phyloP scores from a whole-genome alignment of 169 alveolate genomes.

The Plasmodium falciparum region DNA sequence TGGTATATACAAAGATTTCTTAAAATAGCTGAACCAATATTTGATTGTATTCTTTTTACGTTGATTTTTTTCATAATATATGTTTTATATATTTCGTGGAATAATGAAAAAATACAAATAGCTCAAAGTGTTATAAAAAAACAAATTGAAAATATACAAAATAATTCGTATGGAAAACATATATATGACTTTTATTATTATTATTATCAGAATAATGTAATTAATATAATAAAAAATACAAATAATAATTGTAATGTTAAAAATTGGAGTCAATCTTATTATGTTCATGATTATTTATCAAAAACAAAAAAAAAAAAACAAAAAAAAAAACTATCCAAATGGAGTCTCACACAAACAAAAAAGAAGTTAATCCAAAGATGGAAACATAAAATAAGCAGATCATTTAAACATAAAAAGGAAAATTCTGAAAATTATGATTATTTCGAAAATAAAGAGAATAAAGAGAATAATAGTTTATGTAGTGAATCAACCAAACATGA shows the following conservation, averaged over 20 bases:
- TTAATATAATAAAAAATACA: constrained; percentile 42
- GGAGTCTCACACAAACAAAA: no score
- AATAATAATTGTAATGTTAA: background rate
- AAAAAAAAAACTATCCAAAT: background rate
- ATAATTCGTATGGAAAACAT: constrained; percentile 18
- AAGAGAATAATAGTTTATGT: no score
- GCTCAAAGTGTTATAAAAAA: constrained; percentile 32
- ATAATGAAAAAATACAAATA: constrained; percentile 21
- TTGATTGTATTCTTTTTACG: constrained; percentile 50
- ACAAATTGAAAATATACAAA: constrained; percentile 22
- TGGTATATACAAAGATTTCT: constrained; percentile 75
- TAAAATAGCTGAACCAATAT: constrained; percentile 71
- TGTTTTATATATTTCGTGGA: constrained; percentile 27
- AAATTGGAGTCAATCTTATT: constrained; percentile 2
- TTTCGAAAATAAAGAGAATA: no score
- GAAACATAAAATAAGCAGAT: background rate
- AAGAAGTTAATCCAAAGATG: no score
- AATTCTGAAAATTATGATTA: no score
- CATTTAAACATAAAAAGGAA: background rate
- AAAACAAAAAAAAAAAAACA: constrained; percentile 8
- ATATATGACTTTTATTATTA: constrained; percentile 55
- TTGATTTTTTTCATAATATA: constrained; percentile 10
- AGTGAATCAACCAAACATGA: no score
- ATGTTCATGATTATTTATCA: constrained; percentile 9
- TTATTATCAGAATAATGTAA: constrained; percentile 41